Conservation (phyloP, 495 filamentous ascomycete genomes). For the Neurospora sp. region DNA sequence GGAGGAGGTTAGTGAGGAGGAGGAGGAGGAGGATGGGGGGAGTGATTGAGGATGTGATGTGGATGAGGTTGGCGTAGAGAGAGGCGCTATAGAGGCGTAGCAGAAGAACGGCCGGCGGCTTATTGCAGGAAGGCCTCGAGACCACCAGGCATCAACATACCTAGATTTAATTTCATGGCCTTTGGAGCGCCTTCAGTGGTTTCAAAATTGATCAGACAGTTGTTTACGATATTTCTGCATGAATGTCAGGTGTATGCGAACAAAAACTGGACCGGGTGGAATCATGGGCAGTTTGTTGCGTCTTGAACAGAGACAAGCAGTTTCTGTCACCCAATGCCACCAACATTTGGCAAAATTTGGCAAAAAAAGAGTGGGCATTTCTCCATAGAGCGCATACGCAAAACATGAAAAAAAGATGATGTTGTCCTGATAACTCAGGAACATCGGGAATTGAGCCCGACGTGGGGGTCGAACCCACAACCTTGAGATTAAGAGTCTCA, state of each 20-base stretch:
- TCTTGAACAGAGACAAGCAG: neutral
- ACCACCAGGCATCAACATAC: neutral
- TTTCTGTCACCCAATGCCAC: neutral
- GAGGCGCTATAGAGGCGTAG: neutral
- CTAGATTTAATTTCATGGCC: neutral
- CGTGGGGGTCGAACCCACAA: neutral
- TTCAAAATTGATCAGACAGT: neutral
- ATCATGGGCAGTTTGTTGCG: neutral
- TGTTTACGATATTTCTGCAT: neutral
- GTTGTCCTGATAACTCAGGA: neutral
- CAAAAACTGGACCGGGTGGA: neutral
- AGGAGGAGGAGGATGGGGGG: slow-evolving; percentile 19
- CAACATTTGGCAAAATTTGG: neutral
- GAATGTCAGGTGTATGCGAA: neutral
- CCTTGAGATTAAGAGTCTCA: slow-evolving; percentile 57
- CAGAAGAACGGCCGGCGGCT: neutral
- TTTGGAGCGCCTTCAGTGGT: neutral
- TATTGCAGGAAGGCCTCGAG: neutral
- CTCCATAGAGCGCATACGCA: neutral
- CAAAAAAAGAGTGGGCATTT: neutral
- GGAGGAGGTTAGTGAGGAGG: slow-evolving; percentile 58
- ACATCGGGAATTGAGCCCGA: neutral
- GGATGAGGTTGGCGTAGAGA: neutral
- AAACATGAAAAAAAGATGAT: neutral
- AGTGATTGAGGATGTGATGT: neutral